Evolutionary conservation across 305 asterid genomes (phyloP).

Genomic region (Galium porrigens): DNA sequence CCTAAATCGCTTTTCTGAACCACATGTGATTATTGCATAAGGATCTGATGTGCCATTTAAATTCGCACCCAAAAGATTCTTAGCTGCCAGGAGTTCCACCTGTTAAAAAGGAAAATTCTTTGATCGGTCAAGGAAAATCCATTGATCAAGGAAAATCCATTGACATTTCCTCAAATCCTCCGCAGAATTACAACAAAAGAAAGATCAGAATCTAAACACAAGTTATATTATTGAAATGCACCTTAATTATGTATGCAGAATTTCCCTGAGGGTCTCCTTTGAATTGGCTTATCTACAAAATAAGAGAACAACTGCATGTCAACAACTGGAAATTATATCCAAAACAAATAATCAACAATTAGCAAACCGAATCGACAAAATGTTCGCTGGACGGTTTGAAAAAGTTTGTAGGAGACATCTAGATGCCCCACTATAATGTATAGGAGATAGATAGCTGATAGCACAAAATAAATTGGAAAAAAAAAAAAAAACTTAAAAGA

Average conservation of each 20-base stretch:
- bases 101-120: slow-evolving; percentile 22
- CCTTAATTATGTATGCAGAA: slow-evolving; percentile 59
- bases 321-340: slow-evolving; percentile 35
- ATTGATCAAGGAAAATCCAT: slow-evolving; percentile 1
- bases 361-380: neutral
- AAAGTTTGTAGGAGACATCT: neutral
- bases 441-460: neutral
- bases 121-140: slow-evolving; percentile 5
- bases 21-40: slow-evolving; percentile 77
- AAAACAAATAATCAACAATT: slow-evolving; percentile 17
- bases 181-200: neutral
- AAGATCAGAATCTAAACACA: neutral
- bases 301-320: slow-evolving; percentile 62
- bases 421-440: neutral
- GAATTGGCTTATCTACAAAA: slow-evolving; percentile 52
- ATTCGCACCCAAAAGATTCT: slow-evolving; percentile 73
- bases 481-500: neutral
- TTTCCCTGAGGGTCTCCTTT: slow-evolving; percentile 35
- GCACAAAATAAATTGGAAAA: neutral
- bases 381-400: neutral
- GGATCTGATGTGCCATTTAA: slow-evolving; percentile 90
- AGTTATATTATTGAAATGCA: slow-evolving; percentile 16
- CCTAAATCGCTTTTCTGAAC: slow-evolving; percentile 81
- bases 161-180: neutral
- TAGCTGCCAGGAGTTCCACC: slow-evolving; percentile 94